These are phyloP conservation scores for Silene latifolia DNA, from an alignment of 148 eudicot species.

Conservation along the genomic window DNA sequence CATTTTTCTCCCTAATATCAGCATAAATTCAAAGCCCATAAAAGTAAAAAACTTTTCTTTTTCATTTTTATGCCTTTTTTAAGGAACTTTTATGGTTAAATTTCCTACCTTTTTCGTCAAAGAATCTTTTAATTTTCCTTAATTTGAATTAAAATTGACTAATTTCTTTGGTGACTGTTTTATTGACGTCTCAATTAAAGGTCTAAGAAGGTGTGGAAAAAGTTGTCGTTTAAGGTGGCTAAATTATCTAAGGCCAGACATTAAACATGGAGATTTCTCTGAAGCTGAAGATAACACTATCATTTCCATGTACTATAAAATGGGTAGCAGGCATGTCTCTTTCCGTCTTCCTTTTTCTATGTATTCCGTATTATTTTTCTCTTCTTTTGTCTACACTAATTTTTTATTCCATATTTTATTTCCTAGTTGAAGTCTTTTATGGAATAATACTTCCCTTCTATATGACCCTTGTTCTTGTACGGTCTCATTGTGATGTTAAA, in stretches of 20 bases:
- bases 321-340: slow-evolving; percentile 61
- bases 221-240: slow-evolving; percentile 77
- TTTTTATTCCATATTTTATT: neutral
- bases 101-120: neutral
- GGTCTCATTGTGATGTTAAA: neutral
- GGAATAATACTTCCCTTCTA: neutral
- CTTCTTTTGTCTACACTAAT: neutral
- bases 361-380: neutral
- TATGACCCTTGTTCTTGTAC: neutral
- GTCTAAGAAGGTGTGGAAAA: slow-evolving; percentile 68
- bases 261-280: slow-evolving; percentile 60
- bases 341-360: neutral
- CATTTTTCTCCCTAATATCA: too few relatives aligned
- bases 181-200: slow-evolving; percentile 18
- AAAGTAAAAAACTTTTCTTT: too few relatives aligned
- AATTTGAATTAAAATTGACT: too few relatives aligned
- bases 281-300: slow-evolving; percentile 59
- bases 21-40: too few relatives aligned
- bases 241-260: slow-evolving; percentile 70
- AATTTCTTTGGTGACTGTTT: neutral
- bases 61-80: too few relatives aligned
- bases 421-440: slow-evolving; percentile 4
- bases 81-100: slow-evolving; percentile 1
- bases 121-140: neutral
- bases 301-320: slow-evolving; percentile 41